A percentile compares a stretch with the other conserved stretches of the same genome.
These are phyloP conservation scores for Epichloe typhina DNA, from an alignment of 2,329 filamentous ascomycete species.

Conservation along the genomic window DNA sequence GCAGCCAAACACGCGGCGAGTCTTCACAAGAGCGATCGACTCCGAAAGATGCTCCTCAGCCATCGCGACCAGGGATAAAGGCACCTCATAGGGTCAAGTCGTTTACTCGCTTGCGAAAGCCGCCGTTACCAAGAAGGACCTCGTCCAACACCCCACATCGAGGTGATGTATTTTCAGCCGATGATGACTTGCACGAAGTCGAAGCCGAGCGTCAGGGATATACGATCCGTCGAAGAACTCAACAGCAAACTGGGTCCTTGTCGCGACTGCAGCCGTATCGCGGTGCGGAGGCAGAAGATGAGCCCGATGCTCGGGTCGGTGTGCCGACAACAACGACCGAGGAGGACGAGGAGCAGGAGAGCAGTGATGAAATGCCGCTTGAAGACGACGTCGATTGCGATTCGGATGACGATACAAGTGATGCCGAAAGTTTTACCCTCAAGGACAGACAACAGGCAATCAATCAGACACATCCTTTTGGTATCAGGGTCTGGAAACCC, in stretches of 20 bases:
- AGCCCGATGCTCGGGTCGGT: slow-evolving; percentile 10
- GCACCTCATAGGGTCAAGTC: slow-evolving; percentile 35
- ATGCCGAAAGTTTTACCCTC: slow-evolving; percentile 93
- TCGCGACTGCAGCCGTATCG: slow-evolving; percentile 29
- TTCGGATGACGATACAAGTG: slow-evolving; percentile 64
- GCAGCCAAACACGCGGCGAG: slow-evolving; percentile 22
- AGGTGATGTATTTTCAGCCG: slow-evolving; percentile 78
- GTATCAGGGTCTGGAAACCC: slow-evolving; percentile 97
- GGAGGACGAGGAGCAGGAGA: slow-evolving; percentile 13
- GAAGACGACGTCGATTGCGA: slow-evolving; percentile 45
- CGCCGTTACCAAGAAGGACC: slow-evolving; percentile 55
- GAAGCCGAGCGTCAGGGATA: slow-evolving; percentile 42
- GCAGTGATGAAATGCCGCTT: slow-evolving; percentile 25
- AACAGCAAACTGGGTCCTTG: slow-evolving; percentile 18
- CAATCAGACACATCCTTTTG: slow-evolving; percentile 97
- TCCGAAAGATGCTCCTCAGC: slow-evolving; percentile 17
- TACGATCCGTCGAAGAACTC: slow-evolving; percentile 21
- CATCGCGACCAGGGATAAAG: slow-evolving; percentile 27
- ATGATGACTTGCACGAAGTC: slow-evolving; percentile 75
- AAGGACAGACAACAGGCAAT: slow-evolving; percentile 96
- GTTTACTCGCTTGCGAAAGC: slow-evolving; percentile 50
- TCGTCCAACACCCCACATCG: slow-evolving; percentile 70
- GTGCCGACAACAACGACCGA: slow-evolving; percentile 8
- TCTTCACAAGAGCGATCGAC: slow-evolving; percentile 22
- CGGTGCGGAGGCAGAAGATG: slow-evolving; percentile 9